A percentile compares a stretch with the other conserved stretches of the same genome.
These are phyloP conservation scores for Trypanosomatidae sp. DNA, from an alignment of 208 protist genomes.

Conservation along the genomic window DNA sequence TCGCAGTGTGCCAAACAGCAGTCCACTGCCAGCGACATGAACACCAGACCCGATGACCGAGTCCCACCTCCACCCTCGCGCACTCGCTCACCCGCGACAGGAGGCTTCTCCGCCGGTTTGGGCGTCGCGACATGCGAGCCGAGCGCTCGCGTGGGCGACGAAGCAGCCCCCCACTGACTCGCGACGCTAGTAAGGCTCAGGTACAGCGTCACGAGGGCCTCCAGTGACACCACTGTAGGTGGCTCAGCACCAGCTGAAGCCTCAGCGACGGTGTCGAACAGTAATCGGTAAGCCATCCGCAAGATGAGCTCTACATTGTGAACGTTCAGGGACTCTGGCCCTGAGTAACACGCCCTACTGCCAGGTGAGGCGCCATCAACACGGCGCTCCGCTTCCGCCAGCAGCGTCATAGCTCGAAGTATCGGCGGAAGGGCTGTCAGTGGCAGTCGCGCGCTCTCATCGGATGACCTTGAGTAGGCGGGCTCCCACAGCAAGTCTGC, in stretches of 20 bases:
- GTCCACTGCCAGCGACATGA: not conserved
- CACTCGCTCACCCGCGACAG: not conserved
- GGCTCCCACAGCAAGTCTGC: not conserved
- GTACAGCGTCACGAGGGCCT: slow-evolving; percentile 22
- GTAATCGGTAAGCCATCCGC: not conserved
- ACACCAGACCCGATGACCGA: not conserved
- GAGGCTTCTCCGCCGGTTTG: not conserved
- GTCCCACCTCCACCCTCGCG: not conserved
- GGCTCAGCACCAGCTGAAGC: not conserved
- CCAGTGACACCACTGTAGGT: slow-evolving; percentile 5
- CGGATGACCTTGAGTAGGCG: not conserved
- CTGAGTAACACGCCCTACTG: not conserved
- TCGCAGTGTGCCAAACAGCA: slow-evolving; percentile 13
- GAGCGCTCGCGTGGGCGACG: not conserved
- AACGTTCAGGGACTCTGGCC: not conserved
- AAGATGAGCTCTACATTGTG: not conserved
- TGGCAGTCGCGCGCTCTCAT: not conserved
- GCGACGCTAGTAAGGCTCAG: not conserved
- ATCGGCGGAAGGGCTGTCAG: not conserved
- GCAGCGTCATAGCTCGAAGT: slow-evolving; percentile 7
- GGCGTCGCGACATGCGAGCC: not conserved
- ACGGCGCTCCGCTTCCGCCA: slow-evolving; percentile 5
- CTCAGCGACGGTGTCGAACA: not conserved
- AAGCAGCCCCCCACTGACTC: not conserved
- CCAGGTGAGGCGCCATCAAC: not conserved